phyloP scores from a whole-genome alignment of 2,329 filamentous ascomycete species.

The Fusarium cyanostomum region DNA sequence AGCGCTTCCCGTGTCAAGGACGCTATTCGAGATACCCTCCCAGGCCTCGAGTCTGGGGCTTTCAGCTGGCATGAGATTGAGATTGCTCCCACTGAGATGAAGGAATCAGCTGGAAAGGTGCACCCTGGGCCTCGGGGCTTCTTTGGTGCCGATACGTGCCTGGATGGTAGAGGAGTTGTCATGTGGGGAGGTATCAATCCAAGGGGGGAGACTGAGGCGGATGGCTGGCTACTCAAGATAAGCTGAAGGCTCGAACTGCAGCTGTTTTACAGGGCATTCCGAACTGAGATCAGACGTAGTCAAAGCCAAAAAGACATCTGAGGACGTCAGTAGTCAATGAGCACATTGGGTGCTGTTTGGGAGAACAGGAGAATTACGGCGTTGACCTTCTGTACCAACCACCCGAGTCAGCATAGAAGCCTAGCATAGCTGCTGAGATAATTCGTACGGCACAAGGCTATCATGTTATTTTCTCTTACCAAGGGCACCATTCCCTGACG shows the following conservation, averaged over 20 bases:
- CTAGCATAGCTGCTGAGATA: too few species aligned
- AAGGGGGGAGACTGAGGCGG: constrained; percentile 34
- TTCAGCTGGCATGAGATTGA: constrained; percentile 37
- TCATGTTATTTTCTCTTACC: too few species aligned
- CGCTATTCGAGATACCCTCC: constrained; percentile 16
- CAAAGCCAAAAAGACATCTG: too few species aligned
- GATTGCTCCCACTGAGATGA: constrained; percentile 29
- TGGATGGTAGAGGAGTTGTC: constrained; percentile 21
- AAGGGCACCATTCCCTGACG: neutral
- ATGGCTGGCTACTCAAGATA: constrained; percentile 34
- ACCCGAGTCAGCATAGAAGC: too few species aligned
- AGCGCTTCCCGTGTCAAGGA: constrained; percentile 30
- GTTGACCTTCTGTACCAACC: too few species aligned
- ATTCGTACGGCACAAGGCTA: too few species aligned
- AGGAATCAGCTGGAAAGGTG: constrained; percentile 27
- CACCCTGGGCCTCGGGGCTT: constrained; percentile 33
- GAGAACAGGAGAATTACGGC: too few species aligned
- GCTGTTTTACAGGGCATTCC: neutral
- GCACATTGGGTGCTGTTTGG: too few species aligned
- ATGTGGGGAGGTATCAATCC: constrained; percentile 37
- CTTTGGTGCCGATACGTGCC: constrained; percentile 29
- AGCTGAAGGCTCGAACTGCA: neutral
- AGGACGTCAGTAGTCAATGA: too few species aligned
- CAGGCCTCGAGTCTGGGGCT: constrained; percentile 18
- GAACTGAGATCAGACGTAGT: too few species aligned